A percentile compares a stretch with the other conserved stretches of the same genome.
Conservation (phyloP, 169 alveolate genomes). For the Condylostoma magnum region DNA sequence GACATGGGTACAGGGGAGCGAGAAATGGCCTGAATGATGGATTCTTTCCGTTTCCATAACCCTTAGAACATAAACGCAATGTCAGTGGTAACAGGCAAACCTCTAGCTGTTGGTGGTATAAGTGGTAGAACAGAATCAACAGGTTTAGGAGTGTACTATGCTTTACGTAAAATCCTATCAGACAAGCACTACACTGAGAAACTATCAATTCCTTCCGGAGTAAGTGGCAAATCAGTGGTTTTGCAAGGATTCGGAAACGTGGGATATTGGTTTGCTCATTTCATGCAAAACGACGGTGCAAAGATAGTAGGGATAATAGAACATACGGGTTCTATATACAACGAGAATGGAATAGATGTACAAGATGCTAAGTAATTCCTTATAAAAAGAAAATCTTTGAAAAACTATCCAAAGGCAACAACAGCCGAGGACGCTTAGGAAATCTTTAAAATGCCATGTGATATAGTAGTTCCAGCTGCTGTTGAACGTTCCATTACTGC, state of each 20-base stretch:
- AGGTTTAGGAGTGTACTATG: slow-evolving; percentile 39
- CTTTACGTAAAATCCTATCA: slow-evolving; percentile 13
- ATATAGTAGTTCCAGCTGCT: slow-evolving; percentile 36
- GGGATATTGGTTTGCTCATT: slow-evolving; percentile 43
- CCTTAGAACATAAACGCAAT: slow-evolving; percentile 54
- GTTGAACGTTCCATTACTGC: slow-evolving; percentile 26
- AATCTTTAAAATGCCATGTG: slow-evolving; percentile 25
- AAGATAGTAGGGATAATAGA: slow-evolving; percentile 38
- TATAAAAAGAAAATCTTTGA: neutral
- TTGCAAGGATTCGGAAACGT: slow-evolving; percentile 54
- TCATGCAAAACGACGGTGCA: slow-evolving; percentile 36
- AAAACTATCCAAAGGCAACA: slow-evolving; percentile 28
- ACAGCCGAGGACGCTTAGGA: neutral
- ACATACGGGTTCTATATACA: slow-evolving; percentile 36
- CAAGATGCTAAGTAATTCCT: neutral
- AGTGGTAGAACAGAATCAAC: slow-evolving; percentile 45
- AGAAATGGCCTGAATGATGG: slow-evolving; percentile 71
- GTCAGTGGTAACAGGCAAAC: slow-evolving; percentile 68
- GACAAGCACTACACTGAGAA: slow-evolving; percentile 32
- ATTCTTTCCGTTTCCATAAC: slow-evolving; percentile 51
- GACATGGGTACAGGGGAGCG: slow-evolving; percentile 63
- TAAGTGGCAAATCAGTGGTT: slow-evolving; percentile 44
- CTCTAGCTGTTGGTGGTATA: slow-evolving; percentile 49
- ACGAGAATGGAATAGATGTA: slow-evolving; percentile 36
- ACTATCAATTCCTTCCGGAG: slow-evolving; percentile 25